phyloP scores from a whole-genome alignment of 192 early-diverging fungal species.

The Umbelopsis sp. region DNA sequence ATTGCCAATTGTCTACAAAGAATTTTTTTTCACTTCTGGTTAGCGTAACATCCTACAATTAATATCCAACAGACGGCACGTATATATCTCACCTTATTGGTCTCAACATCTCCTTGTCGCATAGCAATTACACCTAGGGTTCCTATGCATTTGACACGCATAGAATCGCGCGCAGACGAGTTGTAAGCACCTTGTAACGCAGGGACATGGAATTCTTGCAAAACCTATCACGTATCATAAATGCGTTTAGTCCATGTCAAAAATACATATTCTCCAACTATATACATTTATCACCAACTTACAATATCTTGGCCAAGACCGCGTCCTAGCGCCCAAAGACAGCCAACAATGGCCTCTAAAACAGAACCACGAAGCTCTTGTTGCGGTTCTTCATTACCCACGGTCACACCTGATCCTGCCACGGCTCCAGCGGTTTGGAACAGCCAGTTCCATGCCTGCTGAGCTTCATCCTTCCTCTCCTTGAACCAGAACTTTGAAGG shows the following conservation, averaged over 20 bases:
- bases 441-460: slow-evolving; percentile 60
- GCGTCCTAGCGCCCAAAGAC: slow-evolving; percentile 79
- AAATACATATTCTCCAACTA: background rate
- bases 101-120: slow-evolving; percentile 65
- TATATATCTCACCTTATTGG: slow-evolving; percentile 59
- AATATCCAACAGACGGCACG: background rate
- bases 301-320: slow-evolving; percentile 61
- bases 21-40: background rate
- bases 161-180: slow-evolving; percentile 44
- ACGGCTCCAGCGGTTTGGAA: slow-evolving; percentile 59
- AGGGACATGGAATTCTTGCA: slow-evolving; percentile 44
- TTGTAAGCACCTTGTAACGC: slow-evolving; percentile 49
- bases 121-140: slow-evolving; percentile 75
- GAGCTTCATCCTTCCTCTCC: slow-evolving; percentile 44
- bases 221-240: slow-evolving; percentile 29
- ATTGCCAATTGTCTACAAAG: slow-evolving; percentile 60
- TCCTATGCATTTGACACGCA: slow-evolving; percentile 72
- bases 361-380: slow-evolving; percentile 55
- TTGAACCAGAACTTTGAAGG: slow-evolving; percentile 69
- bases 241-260: background rate
- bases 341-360: slow-evolving; percentile 69
- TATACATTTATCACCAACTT: slow-evolving; percentile 8
- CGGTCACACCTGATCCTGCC: slow-evolving; percentile 43
- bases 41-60: background rate
- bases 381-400: slow-evolving; percentile 52